Conservation (phyloP, 352 stramenopile species). For the Phytophthora pinifolia region DNA sequence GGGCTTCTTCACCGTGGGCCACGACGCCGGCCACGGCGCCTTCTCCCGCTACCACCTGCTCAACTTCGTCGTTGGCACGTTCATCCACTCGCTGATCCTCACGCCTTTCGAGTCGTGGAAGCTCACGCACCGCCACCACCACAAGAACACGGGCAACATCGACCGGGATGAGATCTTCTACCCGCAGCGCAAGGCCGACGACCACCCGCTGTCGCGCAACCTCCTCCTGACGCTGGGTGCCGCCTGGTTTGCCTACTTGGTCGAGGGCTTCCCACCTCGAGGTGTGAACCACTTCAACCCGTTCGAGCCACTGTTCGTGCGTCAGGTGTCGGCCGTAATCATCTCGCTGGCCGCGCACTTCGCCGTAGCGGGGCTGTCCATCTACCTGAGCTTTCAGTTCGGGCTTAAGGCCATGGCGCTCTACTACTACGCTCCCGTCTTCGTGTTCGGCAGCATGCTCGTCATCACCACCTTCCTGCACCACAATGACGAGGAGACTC, state of each 20-base stretch:
- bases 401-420: conserved; percentile 59
- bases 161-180: conserved; percentile 87
- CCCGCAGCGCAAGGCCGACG: conserved; percentile 60
- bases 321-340: conserved; percentile 59
- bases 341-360: conserved; percentile 57
- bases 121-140: conserved; percentile 79
- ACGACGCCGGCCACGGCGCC: conserved; percentile 78
- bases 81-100: conserved; percentile 82
- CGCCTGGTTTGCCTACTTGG: conserved; percentile 73
- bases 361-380: conserved; percentile 34
- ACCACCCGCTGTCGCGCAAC: conserved; percentile 52
- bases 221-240: conserved; percentile 52
- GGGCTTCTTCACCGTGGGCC: conserved; percentile 84
- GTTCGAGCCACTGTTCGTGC: conserved; percentile 74
- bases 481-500: conserved; percentile 83
- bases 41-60: conserved; percentile 79
- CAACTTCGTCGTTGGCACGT: conserved; percentile 74
- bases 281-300: conserved; percentile 83
- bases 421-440: conserved; percentile 80
- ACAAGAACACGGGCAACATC: conserved; percentile 89
- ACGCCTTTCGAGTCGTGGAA: conserved; percentile 83
- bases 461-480: conserved; percentile 87
- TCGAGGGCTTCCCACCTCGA: conserved; percentile 72
- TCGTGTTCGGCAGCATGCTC: conserved; percentile 77
- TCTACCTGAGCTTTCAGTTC: conserved; percentile 48